Conservation (phyloP, 208 protist genomes). For the Kentomonas sorsogonicus region DNA sequence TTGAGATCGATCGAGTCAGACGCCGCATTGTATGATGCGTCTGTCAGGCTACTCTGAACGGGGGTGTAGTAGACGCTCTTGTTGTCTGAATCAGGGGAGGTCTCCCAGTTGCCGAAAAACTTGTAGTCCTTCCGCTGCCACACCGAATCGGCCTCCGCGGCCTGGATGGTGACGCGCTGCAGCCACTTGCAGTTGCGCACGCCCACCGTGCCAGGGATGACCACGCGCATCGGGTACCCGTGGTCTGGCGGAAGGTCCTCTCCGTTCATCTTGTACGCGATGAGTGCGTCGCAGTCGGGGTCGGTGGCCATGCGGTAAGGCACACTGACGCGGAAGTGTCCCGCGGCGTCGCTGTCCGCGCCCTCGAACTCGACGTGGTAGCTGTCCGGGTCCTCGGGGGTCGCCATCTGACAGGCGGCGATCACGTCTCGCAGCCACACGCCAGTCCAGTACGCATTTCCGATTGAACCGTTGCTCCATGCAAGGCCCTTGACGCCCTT, state of each 20-base stretch:
- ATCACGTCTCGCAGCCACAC: slow-evolving; percentile 60
- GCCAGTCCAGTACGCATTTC: slow-evolving; percentile 59
- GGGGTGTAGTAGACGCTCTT: slow-evolving; percentile 66
- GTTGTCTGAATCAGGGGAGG: slow-evolving; percentile 37
- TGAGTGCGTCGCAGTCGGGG: slow-evolving; percentile 45
- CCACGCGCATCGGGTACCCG: slow-evolving; percentile 70
- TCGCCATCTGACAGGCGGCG: slow-evolving; percentile 12
- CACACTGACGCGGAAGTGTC: slow-evolving; percentile 56
- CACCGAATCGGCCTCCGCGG: slow-evolving; percentile 39
- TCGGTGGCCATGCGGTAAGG: slow-evolving; percentile 50
- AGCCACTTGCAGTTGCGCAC: slow-evolving; percentile 79
- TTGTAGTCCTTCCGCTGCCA: slow-evolving; percentile 90
- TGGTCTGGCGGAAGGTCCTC: slow-evolving; percentile 61
- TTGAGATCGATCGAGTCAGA: slow-evolving; percentile 31
- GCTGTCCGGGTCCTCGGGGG: slow-evolving; percentile 5
- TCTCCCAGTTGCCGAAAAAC: slow-evolving; percentile 44
- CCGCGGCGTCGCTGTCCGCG: slow-evolving; percentile 39
- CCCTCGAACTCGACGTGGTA: slow-evolving; percentile 78
- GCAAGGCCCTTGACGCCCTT: slow-evolving; percentile 40
- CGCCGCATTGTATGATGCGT: slow-evolving; percentile 24
- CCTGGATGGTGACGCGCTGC: slow-evolving; percentile 27
- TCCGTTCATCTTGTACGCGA: slow-evolving; percentile 90
- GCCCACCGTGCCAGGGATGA: slow-evolving; percentile 74
- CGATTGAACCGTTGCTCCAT: slow-evolving; percentile 50
- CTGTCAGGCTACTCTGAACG: slow-evolving; percentile 67